Evolutionary conservation across 176 grass and related monocot species (phyloP).

Genomic region (Canna indica): DNA sequence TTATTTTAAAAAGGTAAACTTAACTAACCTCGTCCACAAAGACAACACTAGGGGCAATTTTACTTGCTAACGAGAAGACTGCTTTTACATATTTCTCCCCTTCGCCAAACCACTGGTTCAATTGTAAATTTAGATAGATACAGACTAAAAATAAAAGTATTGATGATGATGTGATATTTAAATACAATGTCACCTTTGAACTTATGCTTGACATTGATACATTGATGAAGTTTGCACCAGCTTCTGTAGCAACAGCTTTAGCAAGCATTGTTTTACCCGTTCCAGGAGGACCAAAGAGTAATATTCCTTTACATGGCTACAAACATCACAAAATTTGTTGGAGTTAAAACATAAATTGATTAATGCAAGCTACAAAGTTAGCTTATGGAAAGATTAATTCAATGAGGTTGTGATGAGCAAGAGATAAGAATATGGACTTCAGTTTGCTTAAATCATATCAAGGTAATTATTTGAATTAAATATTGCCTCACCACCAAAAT

Average conservation of each 20-base stretch:
- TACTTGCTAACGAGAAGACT: conserved; percentile 93
- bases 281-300: conserved; percentile 94
- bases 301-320: conserved; percentile 92
- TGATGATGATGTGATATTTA: not conserved
- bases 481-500: not conserved
- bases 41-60: conserved; percentile 96
- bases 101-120: conserved; percentile 94
- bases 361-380: conserved; percentile 4
- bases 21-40: conserved; percentile 93
- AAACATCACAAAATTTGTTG: not conserved
- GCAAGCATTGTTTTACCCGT: conserved; percentile 99
- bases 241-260: conserved; percentile 98
- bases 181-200: conserved; percentile 52
- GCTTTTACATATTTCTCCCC: conserved; percentile 98
- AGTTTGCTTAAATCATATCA: not conserved
- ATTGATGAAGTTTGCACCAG: conserved; percentile 97
- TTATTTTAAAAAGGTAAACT: conserved; percentile 8
- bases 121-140: conserved; percentile 30
- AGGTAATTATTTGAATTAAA: not conserved
- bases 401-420: not conserved
- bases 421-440: not conserved
- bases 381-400: not conserved
- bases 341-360: conserved; percentile 15
- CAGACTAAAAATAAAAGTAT: conserved; percentile 20
- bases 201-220: conserved; percentile 99